These are phyloP conservation scores for Trichoderma polysporum DNA, from an alignment of 2,329 filamentous ascomycete species.

Conservation along the genomic window DNA sequence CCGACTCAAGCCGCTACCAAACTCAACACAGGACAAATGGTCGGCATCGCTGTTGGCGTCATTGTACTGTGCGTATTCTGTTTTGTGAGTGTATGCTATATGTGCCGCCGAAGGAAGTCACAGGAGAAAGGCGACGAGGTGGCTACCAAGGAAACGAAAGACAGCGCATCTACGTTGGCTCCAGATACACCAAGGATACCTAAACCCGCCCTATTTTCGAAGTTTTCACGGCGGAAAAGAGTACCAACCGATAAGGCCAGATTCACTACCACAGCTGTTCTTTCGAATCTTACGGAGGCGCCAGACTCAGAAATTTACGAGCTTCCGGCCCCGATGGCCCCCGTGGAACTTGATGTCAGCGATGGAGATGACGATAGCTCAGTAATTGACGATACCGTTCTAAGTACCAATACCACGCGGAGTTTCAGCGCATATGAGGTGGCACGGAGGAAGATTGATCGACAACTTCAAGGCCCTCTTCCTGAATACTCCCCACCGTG, in stretches of 20 bases:
- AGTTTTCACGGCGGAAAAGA: slow-evolving; percentile 40
- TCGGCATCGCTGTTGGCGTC: slow-evolving; percentile 48
- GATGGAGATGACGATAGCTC: slow-evolving; percentile 37
- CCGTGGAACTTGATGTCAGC: slow-evolving; percentile 50
- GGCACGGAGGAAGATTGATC: slow-evolving; percentile 50
- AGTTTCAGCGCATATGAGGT: slow-evolving; percentile 51
- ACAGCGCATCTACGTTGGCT: slow-evolving; percentile 37
- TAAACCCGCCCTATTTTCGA: slow-evolving; percentile 39
- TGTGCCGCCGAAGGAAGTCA: slow-evolving; percentile 35
- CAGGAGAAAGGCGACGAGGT: slow-evolving; percentile 26
- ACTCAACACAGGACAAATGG: slow-evolving; percentile 43
- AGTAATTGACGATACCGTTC: slow-evolving; percentile 40
- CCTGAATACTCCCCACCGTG: slow-evolving; percentile 49
- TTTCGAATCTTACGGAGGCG: slow-evolving; percentile 33
- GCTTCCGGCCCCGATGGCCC: slow-evolving; percentile 46
- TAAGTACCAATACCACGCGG: slow-evolving; percentile 42
- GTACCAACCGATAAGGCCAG: slow-evolving; percentile 28
- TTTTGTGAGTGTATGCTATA: slow-evolving; percentile 35
- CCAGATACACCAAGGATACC: slow-evolving; percentile 28
- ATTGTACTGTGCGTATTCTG: slow-evolving; percentile 34
- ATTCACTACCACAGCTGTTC: slow-evolving; percentile 27
- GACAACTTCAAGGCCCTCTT: slow-evolving; percentile 50
- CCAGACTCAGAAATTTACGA: slow-evolving; percentile 53
- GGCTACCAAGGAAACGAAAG: slow-evolving; percentile 38
- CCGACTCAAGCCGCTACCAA: slow-evolving; percentile 21